Conservation (phyloP, 306 rosid genomes). For the Vicia villosa region DNA sequence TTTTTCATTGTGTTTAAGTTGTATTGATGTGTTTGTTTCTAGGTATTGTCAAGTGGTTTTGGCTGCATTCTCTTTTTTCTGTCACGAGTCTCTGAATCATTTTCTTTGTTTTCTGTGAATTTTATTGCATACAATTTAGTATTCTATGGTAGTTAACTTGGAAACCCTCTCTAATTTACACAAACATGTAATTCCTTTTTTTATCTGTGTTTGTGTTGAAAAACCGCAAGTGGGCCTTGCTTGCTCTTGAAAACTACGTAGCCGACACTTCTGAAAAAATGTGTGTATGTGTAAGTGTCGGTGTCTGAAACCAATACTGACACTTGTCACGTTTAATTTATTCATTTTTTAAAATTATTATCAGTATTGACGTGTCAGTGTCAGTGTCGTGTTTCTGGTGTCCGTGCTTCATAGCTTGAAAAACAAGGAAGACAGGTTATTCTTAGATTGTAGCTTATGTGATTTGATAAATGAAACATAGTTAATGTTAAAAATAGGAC, state of each 20-base stretch:
- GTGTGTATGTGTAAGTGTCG: too few species aligned
- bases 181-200: neutral
- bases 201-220: neutral
- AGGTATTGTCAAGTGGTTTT: neutral
- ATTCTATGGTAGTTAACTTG: constrained; percentile 1
- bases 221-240: constrained; percentile 6
- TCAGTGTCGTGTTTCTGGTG: too few species aligned
- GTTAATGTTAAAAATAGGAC: constrained; percentile 7
- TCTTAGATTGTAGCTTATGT: neutral
- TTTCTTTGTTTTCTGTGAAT: constrained; percentile 11
- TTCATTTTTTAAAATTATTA: too few species aligned
- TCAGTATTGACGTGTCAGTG: too few species aligned
- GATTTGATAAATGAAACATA: constrained; percentile 21
- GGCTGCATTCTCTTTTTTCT: constrained; percentile 15
- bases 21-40: constrained; percentile 34
- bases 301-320: too few species aligned
- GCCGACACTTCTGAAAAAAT: too few species aligned
- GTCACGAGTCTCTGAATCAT: constrained; percentile 3
- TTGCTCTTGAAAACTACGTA: too few species aligned
- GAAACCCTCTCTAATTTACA: constrained; percentile 12
- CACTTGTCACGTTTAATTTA: too few species aligned
- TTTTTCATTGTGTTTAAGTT: neutral
- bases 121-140: constrained; percentile 22
- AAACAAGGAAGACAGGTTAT: neutral
- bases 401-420: too few species aligned